Base-by-base conservation (phyloP, 495 filamentous ascomycete genomes). In the Tuber indicum region DNA sequence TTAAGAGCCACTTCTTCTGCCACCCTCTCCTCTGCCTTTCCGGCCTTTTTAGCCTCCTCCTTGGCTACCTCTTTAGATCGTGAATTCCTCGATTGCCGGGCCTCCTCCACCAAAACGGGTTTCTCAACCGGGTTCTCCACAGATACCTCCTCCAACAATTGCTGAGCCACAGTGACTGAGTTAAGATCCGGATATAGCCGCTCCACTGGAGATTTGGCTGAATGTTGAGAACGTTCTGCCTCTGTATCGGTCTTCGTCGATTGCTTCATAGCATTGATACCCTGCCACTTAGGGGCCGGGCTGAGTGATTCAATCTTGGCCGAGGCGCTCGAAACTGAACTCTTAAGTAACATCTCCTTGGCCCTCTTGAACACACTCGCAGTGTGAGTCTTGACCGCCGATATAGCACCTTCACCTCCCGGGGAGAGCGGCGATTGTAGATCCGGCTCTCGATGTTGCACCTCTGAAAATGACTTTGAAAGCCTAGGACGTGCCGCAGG, bases 81-180 rank as follows among this genome's bases (percentile, higher is more conserved):
- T 21, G 80, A 82, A 23, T 66, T 73, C 58, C 77, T 77, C 10
- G 75, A 82, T 43, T 47, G 70, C 17, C 71, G 73, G n/a, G 71
- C 41, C 44, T 77, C 77, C 43, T 58, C 36, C 52, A 74, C 77
- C 14, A 16, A 39, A 52, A 23, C 44, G 16, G 43, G 46, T 16
- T 75, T 71, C 41, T 75, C 49, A 44, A 46, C 42, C n/a, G 17
- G 43, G 43, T 92, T 66, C 58, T 66, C 26, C 14, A 36, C 26
- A 66, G 58, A 66, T n/a, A 90, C 90, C 42, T 88, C 86, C 49
- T 90, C 89, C 69, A 89, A 86, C 72, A 87, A 91, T 83, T 88
- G 93, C 75, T 84, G 89, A 62, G 41, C 36, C 23, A 66, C 75
- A 41, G 79, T 19, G 39, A 66, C 70, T 41, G 75, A 75, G 21